These are phyloP conservation scores for Hypoxylon sp. DNA, from an alignment of 2,329 filamentous ascomycete species.

Conservation along the genomic window DNA sequence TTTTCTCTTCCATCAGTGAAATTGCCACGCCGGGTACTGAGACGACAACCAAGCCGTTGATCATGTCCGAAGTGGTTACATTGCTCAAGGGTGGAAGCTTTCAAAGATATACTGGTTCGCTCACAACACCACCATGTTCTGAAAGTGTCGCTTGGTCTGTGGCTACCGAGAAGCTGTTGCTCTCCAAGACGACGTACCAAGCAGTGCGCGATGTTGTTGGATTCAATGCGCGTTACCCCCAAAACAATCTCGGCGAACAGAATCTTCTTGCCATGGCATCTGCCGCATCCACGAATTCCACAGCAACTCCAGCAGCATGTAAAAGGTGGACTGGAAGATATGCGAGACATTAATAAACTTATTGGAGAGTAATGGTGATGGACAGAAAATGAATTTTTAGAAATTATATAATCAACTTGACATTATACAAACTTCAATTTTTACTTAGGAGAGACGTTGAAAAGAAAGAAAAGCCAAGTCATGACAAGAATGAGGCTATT, in stretches of 20 bases:
- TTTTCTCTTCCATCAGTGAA: slow-evolving; percentile 53
- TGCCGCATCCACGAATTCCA: too few relatives aligned
- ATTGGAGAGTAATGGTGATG: not conserved
- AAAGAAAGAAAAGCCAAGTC: not conserved
- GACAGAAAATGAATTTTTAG: not conserved
- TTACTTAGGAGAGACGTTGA: too few relatives aligned
- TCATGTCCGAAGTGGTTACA: slow-evolving; percentile 54
- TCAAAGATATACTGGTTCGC: slow-evolving; percentile 56
- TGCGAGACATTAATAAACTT: slow-evolving; percentile 19
- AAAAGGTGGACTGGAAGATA: not conserved
- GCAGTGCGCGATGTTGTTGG: slow-evolving; percentile 54
- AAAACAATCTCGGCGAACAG: slow-evolving; percentile 52
- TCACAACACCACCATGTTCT: slow-evolving; percentile 60
- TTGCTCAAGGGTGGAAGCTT: slow-evolving; percentile 50
- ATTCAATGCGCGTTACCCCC: slow-evolving; percentile 58
- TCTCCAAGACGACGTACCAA: slow-evolving; percentile 51
- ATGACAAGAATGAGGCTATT: not conserved
- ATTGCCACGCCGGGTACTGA: slow-evolving; percentile 55
- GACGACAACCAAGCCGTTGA: slow-evolving; percentile 52
- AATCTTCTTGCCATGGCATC: slow-evolving; percentile 47
- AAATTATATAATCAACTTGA: slow-evolving; percentile 3
- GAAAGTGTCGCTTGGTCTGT: slow-evolving; percentile 60
- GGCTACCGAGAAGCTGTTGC: slow-evolving; percentile 51
- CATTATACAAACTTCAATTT: slow-evolving; percentile 4
- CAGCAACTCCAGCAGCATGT: not conserved